Base-by-base conservation (phyloP, 495 filamentous ascomycete genomes). In the Schizothecium vesticola region DNA sequence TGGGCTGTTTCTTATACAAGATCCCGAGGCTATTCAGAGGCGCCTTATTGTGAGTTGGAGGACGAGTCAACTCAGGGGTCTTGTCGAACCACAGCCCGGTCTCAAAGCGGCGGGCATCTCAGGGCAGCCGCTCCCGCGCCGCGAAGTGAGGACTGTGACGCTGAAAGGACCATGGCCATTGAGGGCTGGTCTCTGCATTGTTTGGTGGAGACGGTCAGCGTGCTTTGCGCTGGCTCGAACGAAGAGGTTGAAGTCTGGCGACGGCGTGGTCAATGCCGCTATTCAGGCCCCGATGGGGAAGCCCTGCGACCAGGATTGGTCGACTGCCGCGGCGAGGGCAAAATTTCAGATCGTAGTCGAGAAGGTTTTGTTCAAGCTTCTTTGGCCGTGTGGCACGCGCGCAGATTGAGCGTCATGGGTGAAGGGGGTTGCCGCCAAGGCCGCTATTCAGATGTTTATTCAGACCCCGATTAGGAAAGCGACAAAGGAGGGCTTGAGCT, bases 371-470 rank as follows among this genome's bases (percentile, higher is more conserved):
- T 61, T 28, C 28, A 31, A 11, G 3, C 59, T 26, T 61, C 23
- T 61, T 61, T 61, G 23, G 9, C n/a, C 25, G 26, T 12, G 19
- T 28, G 13, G 24, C 59, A 21, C 59, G 23, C 25, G 23, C 21
- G 36, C 26, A 11, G 59, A 61, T 31, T 21, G 28, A 11, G 26
- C 2, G 26, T 33, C 19, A 11, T 19, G 28, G 9, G 9, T 33
- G 26, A n/a, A 4, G 23, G 24, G 6, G 55, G 7, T 22, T 29
- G 43, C 8, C 13, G 24, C 59, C 58, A 55, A 56, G 61, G 31
- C 56, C 24, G 25, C 29, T 58, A 71, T 74, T 75, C 25, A 72
- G 61, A 57, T 69, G 73, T 73, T 75, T 81, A 79, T 80, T 80
- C 70, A 78, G 23, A 72, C 59, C 79, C 75, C 58, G 55, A 71